phyloP scores from a whole-genome alignment of 2,329 filamentous ascomycete species.

The Tolypocladium paradoxum region DNA sequence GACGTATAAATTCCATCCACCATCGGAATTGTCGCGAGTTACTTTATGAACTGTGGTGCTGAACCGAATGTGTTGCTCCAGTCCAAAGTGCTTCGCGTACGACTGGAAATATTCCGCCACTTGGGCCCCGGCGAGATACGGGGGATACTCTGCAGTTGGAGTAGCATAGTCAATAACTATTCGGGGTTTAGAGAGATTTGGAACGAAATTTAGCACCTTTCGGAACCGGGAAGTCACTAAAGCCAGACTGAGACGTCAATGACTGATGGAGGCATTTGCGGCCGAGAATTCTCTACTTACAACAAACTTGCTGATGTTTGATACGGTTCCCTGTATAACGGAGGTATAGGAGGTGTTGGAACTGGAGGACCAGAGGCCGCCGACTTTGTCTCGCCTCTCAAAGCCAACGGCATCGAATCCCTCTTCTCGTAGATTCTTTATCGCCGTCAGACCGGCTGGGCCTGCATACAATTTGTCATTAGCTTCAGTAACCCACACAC shows the following conservation, averaged over 20 bases:
- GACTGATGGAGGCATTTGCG: too few species aligned
- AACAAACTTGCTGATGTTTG: constrained; percentile 6
- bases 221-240: constrained; percentile 25
- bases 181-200: background rate
- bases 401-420: constrained; percentile 33
- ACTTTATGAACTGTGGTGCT: constrained; percentile 13
- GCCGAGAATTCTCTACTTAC: background rate
- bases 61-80: constrained; percentile 16
- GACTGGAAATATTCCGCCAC: constrained; percentile 22
- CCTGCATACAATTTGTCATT: background rate
- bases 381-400: constrained; percentile 27
- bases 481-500: background rate
- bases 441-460: constrained; percentile 2
- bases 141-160: constrained; percentile 5
- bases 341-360: constrained; percentile 1
- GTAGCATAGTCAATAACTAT: background rate
- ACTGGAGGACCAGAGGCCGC: constrained; percentile 27
- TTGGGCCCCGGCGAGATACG: constrained; percentile 12
- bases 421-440: constrained; percentile 31
- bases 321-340: background rate
- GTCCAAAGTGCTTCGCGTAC: constrained; percentile 23
- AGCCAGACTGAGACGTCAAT: constrained; percentile 16
- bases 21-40: constrained; percentile 2
- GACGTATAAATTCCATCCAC: constrained; percentile 1
- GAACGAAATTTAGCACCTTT: constrained; percentile 7